These are phyloP conservation scores for Trichothecium sympodiale DNA, from an alignment of 2,329 filamentous ascomycete genomes.

Conservation along the genomic window DNA sequence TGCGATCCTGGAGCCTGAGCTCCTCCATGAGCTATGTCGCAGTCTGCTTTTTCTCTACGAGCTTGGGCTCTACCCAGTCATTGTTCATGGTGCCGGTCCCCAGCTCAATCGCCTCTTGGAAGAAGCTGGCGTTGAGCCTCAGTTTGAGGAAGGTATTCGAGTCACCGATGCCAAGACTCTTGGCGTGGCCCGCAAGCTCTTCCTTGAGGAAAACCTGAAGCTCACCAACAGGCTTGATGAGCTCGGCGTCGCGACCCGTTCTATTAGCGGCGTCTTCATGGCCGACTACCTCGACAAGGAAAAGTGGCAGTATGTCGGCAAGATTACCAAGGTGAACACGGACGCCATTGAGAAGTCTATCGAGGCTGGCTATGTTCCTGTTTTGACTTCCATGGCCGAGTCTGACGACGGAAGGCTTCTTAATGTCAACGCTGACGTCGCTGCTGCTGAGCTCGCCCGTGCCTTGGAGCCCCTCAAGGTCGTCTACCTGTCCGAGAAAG, in stretches of 20 bases:
- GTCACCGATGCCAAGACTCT: constrained; percentile 94
- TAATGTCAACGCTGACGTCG: constrained; percentile 97
- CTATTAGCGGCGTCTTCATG: constrained; percentile 83
- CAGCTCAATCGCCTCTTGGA: constrained; percentile 89
- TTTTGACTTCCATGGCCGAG: constrained; percentile 94
- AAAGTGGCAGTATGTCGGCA: constrained; percentile 90
- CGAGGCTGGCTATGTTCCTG: constrained; percentile 79
- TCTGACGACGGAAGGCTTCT: constrained; percentile 82
- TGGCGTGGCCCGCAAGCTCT: constrained; percentile 80
- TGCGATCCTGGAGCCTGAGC: constrained; percentile 81
- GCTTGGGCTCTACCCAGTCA: constrained; percentile 87
- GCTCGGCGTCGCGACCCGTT: constrained; percentile 78
- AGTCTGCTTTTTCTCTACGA: constrained; percentile 87
- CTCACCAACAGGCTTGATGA: constrained; percentile 81
- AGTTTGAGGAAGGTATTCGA: constrained; percentile 93
- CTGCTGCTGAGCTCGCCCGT: constrained; percentile 83
- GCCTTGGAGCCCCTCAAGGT: constrained; percentile 91
- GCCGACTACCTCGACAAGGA: constrained; percentile 95
- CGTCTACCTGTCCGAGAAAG: constrained; percentile 97
- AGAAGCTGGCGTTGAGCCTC: constrained; percentile 82
- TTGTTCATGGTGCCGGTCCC: constrained; percentile 89
- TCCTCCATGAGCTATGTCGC: constrained; percentile 82
- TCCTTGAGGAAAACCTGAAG: constrained; percentile 91
- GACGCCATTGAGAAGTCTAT: constrained; percentile 85
- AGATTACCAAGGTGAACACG: constrained; percentile 88